Base-by-base conservation (phyloP, 2,329 filamentous ascomycete species). In the Colletotrichum filicis region DNA sequence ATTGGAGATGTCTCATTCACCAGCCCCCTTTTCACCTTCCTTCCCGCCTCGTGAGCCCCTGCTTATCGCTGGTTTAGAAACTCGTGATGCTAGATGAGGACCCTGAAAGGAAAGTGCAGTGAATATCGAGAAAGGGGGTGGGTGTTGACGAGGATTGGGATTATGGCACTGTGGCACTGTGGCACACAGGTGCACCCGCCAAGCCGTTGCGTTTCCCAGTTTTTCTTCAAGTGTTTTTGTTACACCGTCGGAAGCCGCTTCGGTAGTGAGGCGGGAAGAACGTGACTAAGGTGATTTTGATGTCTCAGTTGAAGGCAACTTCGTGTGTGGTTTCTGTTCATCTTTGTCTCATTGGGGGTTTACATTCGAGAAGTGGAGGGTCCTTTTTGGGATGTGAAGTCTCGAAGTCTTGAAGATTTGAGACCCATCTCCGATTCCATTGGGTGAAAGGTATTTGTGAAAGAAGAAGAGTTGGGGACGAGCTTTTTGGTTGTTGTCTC, bases 1-100 rank as follows among this genome's bases (percentile, higher is more conserved):
- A 35, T 60, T 64, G 66, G 70, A n/a, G 35, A 60, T 70, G 70
- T 72, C 66, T 72, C 69, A 72, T 46, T 58, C 32, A 37, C 46
- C 63, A 60, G 64, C 57, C 58, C 26, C 7, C 62, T 1, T 2
- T 28, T 28, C 28, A 11, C 12, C 57, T 8, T n/a, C 11, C 24
- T 26, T 7, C 24, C 35, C 4, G 8, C 30, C 11, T n/a, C 42
- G 42, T 32, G 42, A 49, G 60, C 60, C 35, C 11, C 5, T 32
- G 52, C 42, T 42, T 24, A 19, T 68, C n/a, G n/a, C 12, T 19
- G 16, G n/a, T 16, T 60, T 6, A 35, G 2, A 28, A 11, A 14
- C 30, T 28, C 32, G 65, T 63, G 52, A 72, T 68, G 42, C 8
- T 42, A 1, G 37, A 42, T 7, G 5, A 42, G 37, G 14, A 42